Conservation (phyloP, 2,329 filamentous ascomycete species). For the Geoglossum cookeanum region DNA sequence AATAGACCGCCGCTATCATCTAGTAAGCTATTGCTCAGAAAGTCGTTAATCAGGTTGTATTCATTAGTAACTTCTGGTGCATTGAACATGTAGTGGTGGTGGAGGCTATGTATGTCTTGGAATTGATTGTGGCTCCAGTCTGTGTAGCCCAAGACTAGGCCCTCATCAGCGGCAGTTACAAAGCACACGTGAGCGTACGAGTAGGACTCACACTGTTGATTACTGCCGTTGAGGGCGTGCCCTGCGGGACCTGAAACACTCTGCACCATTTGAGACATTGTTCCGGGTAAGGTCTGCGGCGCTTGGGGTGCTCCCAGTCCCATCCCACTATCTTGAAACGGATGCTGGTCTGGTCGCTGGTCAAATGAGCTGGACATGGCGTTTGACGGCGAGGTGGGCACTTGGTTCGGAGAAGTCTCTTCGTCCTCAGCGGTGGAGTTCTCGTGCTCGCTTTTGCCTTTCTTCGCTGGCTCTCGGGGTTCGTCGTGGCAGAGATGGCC, state of each 20-base stretch:
- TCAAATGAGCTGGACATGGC: constrained; percentile 37
- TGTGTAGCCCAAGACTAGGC: constrained; percentile 59
- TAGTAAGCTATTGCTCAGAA: constrained; percentile 76
- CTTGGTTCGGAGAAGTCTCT: constrained; percentile 26
- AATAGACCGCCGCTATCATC: constrained; percentile 49
- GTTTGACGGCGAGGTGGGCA: constrained; percentile 23
- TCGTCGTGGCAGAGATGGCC: constrained; percentile 97
- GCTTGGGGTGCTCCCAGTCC: constrained; percentile 13
- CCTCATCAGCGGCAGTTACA: constrained; percentile 14
- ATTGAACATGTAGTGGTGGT: constrained; percentile 88
- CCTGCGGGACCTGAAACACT: constrained; percentile 48
- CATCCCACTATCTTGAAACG: constrained; percentile 18
- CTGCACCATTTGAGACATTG: constrained; percentile 50
- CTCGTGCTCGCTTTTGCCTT: constrained; percentile 47
- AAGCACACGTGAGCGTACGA: constrained; percentile 11
- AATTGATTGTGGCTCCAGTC: constrained; percentile 70
- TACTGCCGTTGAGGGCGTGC: constrained; percentile 43
- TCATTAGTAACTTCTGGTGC: constrained; percentile 90
- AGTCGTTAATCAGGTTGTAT: constrained; percentile 92
- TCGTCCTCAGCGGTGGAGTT: constrained; percentile 38
- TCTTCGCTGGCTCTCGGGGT: constrained; percentile 73
- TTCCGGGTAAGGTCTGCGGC: constrained; percentile 16
- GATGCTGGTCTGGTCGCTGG: constrained; percentile 28
- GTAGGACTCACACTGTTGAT: constrained; percentile 53
- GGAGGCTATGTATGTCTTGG: constrained; percentile 85